Evolutionary conservation across 2,329 filamentous ascomycete genomes (phyloP).

Genomic region (Coniochaeta sp.): DNA sequence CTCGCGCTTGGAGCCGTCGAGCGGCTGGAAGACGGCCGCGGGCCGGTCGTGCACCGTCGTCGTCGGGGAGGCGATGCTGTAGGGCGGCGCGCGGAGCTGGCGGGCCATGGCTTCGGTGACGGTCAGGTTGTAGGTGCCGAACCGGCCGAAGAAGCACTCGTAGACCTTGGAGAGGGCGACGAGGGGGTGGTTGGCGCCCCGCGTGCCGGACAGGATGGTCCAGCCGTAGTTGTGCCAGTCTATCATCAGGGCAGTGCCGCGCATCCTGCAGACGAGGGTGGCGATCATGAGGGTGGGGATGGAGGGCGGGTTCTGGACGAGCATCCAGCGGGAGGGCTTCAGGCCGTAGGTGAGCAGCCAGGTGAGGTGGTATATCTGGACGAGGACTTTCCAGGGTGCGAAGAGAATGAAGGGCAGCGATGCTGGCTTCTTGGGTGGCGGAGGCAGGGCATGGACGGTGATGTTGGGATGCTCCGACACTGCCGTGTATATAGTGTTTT

Average conservation of each 20-base stretch:
- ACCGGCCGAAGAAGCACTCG: slow-evolving; percentile 63
- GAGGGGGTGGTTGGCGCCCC: slow-evolving; percentile 58
- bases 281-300: slow-evolving; percentile 83
- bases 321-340: slow-evolving; percentile 71
- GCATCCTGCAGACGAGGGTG: slow-evolving; percentile 62
- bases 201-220: slow-evolving; percentile 69
- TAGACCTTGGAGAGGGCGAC: slow-evolving; percentile 71
- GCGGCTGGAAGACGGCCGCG: slow-evolving; percentile 71
- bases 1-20: slow-evolving; percentile 40
- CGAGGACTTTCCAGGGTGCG: slow-evolving; percentile 78
- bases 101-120: slow-evolving; percentile 85
- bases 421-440: slow-evolving; percentile 57
- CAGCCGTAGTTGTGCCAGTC: slow-evolving; percentile 99
- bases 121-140: slow-evolving; percentile 69
- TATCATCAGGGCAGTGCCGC: slow-evolving; percentile 76
- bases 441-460: slow-evolving; percentile 60
- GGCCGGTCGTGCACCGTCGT: slow-evolving; percentile 81
- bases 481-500: slow-evolving; percentile 75
- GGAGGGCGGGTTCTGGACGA: slow-evolving; percentile 89
- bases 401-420: slow-evolving; percentile 69
- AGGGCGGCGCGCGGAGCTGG: slow-evolving; percentile 57
- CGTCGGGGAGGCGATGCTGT: slow-evolving; percentile 57
- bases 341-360: slow-evolving; percentile 66
- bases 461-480: slow-evolving; percentile 64
- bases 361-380: slow-evolving; percentile 70